phyloP scores from a whole-genome alignment of 1,284 basidiomycete species.

The Irpex sp. region DNA sequence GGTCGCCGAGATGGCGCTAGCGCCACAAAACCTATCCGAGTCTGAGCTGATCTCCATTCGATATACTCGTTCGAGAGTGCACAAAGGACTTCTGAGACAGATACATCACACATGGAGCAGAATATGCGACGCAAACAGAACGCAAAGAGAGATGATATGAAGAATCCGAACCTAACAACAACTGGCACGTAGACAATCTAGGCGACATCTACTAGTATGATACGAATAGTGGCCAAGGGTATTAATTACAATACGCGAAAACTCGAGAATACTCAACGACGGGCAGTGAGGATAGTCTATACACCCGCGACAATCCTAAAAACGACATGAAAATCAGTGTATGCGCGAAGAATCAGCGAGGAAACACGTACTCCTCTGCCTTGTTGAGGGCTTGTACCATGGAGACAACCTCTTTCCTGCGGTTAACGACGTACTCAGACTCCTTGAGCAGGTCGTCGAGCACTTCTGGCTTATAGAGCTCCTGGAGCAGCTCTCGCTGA shows the following conservation, averaged over 20 bases:
- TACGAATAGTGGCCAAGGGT: constrained; percentile 8
- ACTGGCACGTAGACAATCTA: neutral
- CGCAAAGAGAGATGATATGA: neutral
- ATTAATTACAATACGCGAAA: constrained; percentile 26
- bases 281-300: constrained; percentile 14
- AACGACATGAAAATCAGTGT: neutral
- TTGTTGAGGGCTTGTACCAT: constrained; percentile 91
- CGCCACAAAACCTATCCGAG: neutral
- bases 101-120: neutral
- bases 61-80: neutral
- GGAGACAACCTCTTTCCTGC: constrained; percentile 85
- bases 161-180: neutral
- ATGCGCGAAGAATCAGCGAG: neutral
- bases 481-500: constrained; percentile 85
- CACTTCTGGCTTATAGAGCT: constrained; percentile 89
- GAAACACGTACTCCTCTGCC: constrained; percentile 74
- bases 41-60: neutral
- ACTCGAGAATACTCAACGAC: constrained; percentile 12
- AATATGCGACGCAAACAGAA: neutral
- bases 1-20: neutral
- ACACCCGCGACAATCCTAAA: constrained; percentile 36
- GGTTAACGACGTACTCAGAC: constrained; percentile 78
- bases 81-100: neutral
- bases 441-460: constrained; percentile 92
- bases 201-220: neutral